Evolutionary conservation across 2,329 filamentous ascomycete species (phyloP), one percentile per base, ranked within the genome.

Genomic region (Alternaria atra): DNA sequence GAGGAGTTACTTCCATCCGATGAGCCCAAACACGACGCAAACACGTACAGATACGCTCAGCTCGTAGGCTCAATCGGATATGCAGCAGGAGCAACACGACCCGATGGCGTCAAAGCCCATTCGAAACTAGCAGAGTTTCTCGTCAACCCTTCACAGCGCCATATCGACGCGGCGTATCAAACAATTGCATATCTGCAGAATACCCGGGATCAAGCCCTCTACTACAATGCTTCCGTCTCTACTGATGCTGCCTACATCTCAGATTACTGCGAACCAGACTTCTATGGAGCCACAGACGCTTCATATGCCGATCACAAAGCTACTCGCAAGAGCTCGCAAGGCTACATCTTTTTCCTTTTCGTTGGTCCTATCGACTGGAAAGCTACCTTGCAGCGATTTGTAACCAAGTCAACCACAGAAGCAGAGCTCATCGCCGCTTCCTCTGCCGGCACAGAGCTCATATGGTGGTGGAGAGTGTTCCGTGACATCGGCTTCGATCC

Each of bases 331-430:
- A 64, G 58, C 54, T 63, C 55, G 29, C 30, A 71, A 46, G 70
- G 68, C 32, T 72, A 64, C 44, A 34, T 68, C 32, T 69, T 73
- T 53, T 39, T 57, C 17, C 63, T 73, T 15, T 71, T 63, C 37
- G 43, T 57, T 25, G 37, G 55, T 6, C 60, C 56, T 30, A 61
- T 71, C 42, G 17, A 58, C 55, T 58, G 15, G 55, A 57, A 57
- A 34, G 54, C 37, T 7, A 29, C 27, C 7, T 4, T 29, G 27
- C 27, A 29, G 27, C 27, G 4, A n/a, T n/a, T n/a, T n/a, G n/a
- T n/a, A n/a, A n/a, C n/a, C n/a, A n/a, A n/a, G n/a, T n/a, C n/a
- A n/a, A n/a, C n/a, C n/a, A n/a, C n/a, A n/a, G n/a, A n/a, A n/a
- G n/a, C n/a, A n/a, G n/a, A n/a, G n/a, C n/a, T 7, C 7, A 29